Evolutionary conservation across 148 eudicot species (phyloP).

Genomic region (Bassia scoparia): DNA sequence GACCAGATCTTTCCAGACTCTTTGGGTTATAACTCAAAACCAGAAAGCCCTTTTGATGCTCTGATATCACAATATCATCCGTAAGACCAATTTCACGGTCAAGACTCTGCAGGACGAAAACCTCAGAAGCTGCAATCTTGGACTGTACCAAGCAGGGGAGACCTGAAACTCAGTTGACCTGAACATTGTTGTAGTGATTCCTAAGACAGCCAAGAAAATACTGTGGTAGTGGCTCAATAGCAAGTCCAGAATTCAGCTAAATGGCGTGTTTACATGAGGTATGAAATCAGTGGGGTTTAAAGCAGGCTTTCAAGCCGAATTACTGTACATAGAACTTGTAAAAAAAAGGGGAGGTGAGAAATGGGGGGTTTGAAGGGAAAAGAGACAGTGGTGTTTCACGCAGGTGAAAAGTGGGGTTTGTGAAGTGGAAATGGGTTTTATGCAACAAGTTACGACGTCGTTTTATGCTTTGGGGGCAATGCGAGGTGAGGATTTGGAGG

Average conservation of each 20-base stretch:
- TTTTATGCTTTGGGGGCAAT: constrained; percentile 83
- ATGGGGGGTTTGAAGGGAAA: constrained; percentile 43
- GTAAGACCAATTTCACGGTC: constrained; percentile 51
- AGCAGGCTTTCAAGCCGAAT: constrained; percentile 39
- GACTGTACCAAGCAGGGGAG: constrained; percentile 81
- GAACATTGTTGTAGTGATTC: constrained; percentile 45
- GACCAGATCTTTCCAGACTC: constrained; percentile 58
- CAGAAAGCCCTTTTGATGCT: constrained; percentile 44
- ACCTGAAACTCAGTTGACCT: constrained; percentile 48
- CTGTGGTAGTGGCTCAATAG: constrained; percentile 46
- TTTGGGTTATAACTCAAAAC: constrained; percentile 34
- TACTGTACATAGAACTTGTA: constrained; percentile 58
- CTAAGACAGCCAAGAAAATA: constrained; percentile 33
- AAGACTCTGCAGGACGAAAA: constrained; percentile 38
- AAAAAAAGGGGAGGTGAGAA: constrained; percentile 35
- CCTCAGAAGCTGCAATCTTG: constrained; percentile 43
- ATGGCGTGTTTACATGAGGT: constrained; percentile 70
- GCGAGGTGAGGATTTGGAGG: constrained; percentile 74
- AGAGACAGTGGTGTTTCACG: constrained; percentile 49
- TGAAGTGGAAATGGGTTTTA: constrained; percentile 54
- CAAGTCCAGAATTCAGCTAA: constrained; percentile 58
- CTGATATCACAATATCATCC: constrained; percentile 50
- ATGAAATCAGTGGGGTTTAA: constrained; percentile 62
- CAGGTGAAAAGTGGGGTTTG: constrained; percentile 54
- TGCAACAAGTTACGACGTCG: constrained; percentile 42